phyloP scores from a whole-genome alignment of 2,329 filamentous ascomycete species.

The Xylaria polymorpha region DNA sequence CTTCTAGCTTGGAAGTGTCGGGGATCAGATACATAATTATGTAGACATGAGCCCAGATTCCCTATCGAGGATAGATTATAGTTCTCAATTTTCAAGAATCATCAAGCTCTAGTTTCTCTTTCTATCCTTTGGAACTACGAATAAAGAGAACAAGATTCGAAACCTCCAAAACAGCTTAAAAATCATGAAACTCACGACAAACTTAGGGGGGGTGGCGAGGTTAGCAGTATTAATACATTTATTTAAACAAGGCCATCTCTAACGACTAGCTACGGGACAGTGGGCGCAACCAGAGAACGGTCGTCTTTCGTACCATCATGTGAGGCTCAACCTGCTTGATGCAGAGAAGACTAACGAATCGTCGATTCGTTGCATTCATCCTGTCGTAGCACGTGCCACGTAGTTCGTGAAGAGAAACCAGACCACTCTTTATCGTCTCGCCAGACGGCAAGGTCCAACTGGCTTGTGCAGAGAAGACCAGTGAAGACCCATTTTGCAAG shows the following conservation, averaged over 20 bases:
- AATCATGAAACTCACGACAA: not conserved
- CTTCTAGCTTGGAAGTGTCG: not conserved
- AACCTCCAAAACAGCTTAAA: not conserved
- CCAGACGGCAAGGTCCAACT: too few species aligned
- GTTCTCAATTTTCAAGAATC: not conserved
- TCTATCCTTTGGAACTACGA: too few species aligned
- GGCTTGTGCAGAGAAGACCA: not conserved
- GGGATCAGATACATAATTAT: not conserved
- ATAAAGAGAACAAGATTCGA: not conserved
- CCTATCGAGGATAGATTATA: not conserved
- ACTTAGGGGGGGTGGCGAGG: not conserved
- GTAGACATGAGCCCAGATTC: not conserved
- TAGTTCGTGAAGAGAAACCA: not conserved
- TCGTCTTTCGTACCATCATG: not conserved
- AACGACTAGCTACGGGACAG: conserved; percentile 1
- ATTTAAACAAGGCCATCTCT: not conserved
- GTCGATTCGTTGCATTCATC: not conserved
- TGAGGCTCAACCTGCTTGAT: conserved; percentile 7
- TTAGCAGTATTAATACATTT: conserved; percentile 6
- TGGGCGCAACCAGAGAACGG: not conserved
- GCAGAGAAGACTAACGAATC: not conserved
- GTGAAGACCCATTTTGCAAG: not conserved
- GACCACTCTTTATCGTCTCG: not conserved
- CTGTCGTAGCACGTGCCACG: not conserved
- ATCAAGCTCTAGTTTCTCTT: not conserved